phyloP scores from a whole-genome alignment of 176 grass and related monocot species.

The Zoysia pacifica region DNA sequence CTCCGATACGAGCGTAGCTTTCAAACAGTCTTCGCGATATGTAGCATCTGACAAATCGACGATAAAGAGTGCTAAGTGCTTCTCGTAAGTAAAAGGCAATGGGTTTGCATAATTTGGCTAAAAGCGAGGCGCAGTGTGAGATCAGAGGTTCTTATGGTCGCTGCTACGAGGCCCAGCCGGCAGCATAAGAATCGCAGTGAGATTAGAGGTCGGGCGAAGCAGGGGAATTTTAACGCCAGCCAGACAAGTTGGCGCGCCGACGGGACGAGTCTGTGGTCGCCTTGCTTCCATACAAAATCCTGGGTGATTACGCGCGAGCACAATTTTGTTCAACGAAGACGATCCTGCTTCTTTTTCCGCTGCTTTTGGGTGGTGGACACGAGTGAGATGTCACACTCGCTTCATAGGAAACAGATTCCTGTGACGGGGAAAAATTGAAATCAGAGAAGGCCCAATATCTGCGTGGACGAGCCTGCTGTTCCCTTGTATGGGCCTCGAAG shows the following conservation, averaged over 20 bases:
- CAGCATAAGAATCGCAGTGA: slow-evolving; percentile 5
- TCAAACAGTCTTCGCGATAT: background rate
- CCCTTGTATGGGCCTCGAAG: background rate
- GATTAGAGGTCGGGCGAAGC: background rate
- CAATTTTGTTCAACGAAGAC: slow-evolving; percentile 18
- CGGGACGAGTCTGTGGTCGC: slow-evolving; percentile 14
- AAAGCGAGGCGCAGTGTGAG: slow-evolving; percentile 1
- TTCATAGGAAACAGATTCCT: slow-evolving; percentile 20
- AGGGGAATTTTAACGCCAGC: background rate
- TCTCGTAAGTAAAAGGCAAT: too few species aligned
- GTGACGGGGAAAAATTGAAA: background rate
- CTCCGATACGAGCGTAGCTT: background rate
- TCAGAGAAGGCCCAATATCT: background rate
- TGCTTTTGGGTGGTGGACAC: slow-evolving; percentile 10
- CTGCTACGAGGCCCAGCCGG: background rate
- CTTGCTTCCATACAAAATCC: background rate
- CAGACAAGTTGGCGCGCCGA: background rate
- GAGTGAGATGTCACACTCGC: background rate
- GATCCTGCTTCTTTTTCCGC: background rate
- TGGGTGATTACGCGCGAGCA: background rate
- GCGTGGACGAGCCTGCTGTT: background rate
- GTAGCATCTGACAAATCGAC: background rate
- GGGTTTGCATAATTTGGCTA: background rate
- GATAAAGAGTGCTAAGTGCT: background rate
- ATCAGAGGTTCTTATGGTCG: slow-evolving; percentile 3